These are phyloP conservation scores for Pulveroboletus sp. DNA, from an alignment of 768 basidiomycete genomes.

Conservation along the genomic window DNA sequence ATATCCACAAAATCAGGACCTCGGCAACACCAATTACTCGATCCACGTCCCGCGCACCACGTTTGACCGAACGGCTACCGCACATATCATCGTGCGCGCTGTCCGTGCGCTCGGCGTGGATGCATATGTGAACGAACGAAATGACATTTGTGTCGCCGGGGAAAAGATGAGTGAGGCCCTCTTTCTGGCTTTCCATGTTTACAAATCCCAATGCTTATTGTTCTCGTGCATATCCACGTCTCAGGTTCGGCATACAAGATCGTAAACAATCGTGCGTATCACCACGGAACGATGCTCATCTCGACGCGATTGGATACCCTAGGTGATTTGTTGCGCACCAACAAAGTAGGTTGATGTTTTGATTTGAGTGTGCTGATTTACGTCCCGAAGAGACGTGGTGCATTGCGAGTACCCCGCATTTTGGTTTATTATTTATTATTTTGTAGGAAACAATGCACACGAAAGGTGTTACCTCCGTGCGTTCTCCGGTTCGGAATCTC, in stretches of 20 bases:
- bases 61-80: conserved; percentile 78
- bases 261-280: conserved; percentile 84
- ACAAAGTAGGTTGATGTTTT: conserved; percentile 46
- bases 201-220: background rate
- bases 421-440: background rate
- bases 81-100: conserved; percentile 71
- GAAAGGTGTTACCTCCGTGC: conserved; percentile 84
- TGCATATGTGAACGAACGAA: conserved; percentile 81
- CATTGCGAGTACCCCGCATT: background rate
- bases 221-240: conserved; percentile 48
- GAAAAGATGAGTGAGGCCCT: conserved; percentile 74
- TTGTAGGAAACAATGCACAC: conserved; percentile 74
- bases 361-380: background rate
- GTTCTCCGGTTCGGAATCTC: conserved; percentile 89
- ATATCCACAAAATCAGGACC: conserved; percentile 53
- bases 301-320: conserved; percentile 70
- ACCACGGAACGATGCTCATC: conserved; percentile 98
- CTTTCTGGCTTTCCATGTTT: background rate
- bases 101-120: conserved; percentile 70
- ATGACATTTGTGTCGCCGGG: conserved; percentile 80
- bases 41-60: conserved; percentile 79
- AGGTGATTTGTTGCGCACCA: conserved; percentile 61
- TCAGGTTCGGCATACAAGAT: conserved; percentile 99
- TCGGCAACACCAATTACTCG: conserved; percentile 97
- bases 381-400: background rate